These are phyloP conservation scores for Sesbania bispinosa DNA, from an alignment of 306 rosid genomes.

Conservation along the genomic window DNA sequence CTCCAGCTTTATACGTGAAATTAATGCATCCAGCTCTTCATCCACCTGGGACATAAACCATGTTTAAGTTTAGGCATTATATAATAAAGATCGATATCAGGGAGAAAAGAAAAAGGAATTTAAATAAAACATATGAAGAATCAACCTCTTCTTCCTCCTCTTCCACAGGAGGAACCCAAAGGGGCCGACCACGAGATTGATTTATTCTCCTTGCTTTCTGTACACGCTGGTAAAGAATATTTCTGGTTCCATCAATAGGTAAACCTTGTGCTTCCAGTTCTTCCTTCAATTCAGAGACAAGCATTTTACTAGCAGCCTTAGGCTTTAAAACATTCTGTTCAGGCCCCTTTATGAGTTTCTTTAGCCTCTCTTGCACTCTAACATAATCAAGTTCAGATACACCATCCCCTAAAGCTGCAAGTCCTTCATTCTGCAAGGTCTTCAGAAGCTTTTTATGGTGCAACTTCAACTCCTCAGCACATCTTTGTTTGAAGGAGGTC, in stretches of 20 bases:
- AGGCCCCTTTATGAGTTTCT: constrained; percentile 84
- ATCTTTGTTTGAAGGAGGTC: constrained; percentile 89
- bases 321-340: constrained; percentile 80
- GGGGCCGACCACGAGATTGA: constrained; percentile 96
- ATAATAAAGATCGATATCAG: not conserved
- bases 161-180: constrained; percentile 96
- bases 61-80: constrained; percentile 23
- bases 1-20: constrained; percentile 71
- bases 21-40: constrained; percentile 86
- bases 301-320: constrained; percentile 97
- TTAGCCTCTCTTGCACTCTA: constrained; percentile 75
- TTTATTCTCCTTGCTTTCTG: constrained; percentile 99
- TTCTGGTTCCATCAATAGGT: constrained; percentile 94
- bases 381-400: constrained; percentile 78
- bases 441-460: constrained; percentile 69
- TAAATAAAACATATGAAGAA: not conserved
- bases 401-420: constrained; percentile 63
- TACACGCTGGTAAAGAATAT: constrained; percentile 97
- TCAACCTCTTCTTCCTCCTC: constrained; percentile 93
- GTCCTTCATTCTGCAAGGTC: constrained; percentile 70
- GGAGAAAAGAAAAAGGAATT: constrained; percentile 13
- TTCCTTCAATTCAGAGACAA: constrained; percentile 86
- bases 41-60: constrained; percentile 59
- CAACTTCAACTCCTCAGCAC: constrained; percentile 68
- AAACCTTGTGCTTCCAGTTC: constrained; percentile 93